Percentiles rank a stretch among this genome's conserved stretches.
These are phyloP conservation scores for Nelumbo lutea DNA, from an alignment of 164 flowering plant genomes.

Conservation along the genomic window DNA sequence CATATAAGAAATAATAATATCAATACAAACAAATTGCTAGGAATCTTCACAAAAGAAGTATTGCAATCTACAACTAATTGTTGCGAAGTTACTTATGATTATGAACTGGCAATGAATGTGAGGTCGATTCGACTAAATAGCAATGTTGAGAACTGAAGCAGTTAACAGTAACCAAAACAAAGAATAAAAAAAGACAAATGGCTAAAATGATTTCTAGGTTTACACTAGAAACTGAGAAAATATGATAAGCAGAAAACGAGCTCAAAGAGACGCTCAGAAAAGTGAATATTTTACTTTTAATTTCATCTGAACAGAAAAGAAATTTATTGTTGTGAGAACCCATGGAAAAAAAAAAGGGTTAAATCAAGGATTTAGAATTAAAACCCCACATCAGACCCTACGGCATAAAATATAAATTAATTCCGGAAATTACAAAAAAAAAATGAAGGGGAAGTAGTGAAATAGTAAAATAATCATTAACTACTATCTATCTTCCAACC, in stretches of 20 bases:
- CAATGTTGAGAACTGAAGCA: not conserved
- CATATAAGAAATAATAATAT: not conserved
- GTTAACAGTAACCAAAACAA: not conserved
- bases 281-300: no score
- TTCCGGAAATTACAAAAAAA: not conserved
- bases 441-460: not conserved
- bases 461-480: no score
- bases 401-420: not conserved
- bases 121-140: not conserved
- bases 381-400: not conserved
- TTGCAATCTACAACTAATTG: not conserved
- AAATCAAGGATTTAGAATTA: not conserved
- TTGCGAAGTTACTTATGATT: conserved; percentile 9
- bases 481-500: no score
- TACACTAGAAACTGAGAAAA: not conserved
- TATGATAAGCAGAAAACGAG: not conserved
- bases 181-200: no score
- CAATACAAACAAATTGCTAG: no score
- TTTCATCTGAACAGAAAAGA: no score
- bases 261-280: not conserved
- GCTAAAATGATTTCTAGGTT: not conserved
- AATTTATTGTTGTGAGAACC: not conserved
- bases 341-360: not conserved
- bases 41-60: no score
- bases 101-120: conserved; percentile 14